Evolutionary conservation across 495 filamentous ascomycete genomes (phyloP).

Genomic region (Apiosordaria backusii): DNA sequence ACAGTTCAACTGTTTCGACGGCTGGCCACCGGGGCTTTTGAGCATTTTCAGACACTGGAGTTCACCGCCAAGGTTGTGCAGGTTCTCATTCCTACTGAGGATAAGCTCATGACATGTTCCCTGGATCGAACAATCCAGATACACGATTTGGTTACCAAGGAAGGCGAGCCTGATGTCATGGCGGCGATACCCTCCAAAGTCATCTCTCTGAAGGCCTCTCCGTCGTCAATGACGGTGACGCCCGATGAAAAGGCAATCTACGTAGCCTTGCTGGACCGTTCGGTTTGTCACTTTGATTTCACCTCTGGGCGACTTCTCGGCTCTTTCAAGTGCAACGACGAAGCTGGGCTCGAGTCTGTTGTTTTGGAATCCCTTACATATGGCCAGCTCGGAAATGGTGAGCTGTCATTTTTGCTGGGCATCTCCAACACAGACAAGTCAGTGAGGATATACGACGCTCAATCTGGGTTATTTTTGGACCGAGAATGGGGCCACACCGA

Average conservation of each 20-base stretch:
- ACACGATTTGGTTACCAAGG: conserved; percentile 70
- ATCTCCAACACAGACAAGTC: conserved; percentile 94
- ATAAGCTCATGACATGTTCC: conserved; percentile 79
- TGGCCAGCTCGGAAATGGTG: conserved; percentile 38
- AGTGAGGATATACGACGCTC: conserved; percentile 79
- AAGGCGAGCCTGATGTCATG: conserved; percentile 61
- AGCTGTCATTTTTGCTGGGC: conserved; percentile 62
- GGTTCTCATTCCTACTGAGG: conserved; percentile 44
- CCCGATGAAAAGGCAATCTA: conserved; percentile 59
- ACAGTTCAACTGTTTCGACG: conserved; percentile 82
- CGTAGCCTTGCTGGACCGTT: conserved; percentile 80
- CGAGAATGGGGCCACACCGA: conserved; percentile 94
- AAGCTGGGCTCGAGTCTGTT: conserved; percentile 73
- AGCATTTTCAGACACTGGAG: conserved; percentile 51
- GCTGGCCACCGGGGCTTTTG: conserved; percentile 42
- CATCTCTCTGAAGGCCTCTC: conserved; percentile 79
- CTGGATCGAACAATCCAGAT: conserved; percentile 81
- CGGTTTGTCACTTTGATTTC: conserved; percentile 72
- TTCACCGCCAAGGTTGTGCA: conserved; percentile 47
- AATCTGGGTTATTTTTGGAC: conserved; percentile 69
- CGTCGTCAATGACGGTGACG: conserved; percentile 71
- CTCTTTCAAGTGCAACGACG: conserved; percentile 77
- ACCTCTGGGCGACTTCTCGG: conserved; percentile 63
- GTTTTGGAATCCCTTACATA: conserved; percentile 73
- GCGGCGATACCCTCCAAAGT: conserved; percentile 73